A percentile compares a stretch with the other conserved stretches of the same genome.
Conservation (phyloP, 2,329 filamentous ascomycete genomes). For the Cyphellophora attinorum region DNA sequence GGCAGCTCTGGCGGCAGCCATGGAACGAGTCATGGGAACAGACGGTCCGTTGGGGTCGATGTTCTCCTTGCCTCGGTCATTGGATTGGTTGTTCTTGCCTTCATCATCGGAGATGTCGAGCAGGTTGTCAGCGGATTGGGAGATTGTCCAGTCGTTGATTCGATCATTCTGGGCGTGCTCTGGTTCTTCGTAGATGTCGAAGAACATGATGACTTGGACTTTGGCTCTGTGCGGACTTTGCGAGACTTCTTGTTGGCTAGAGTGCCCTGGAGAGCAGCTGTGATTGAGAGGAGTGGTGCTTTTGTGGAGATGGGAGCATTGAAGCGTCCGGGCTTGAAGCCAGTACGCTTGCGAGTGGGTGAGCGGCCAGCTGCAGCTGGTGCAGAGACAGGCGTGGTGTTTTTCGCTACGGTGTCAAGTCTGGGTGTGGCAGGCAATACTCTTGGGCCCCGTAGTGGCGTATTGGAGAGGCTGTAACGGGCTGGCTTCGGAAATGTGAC, state of each 20-base stretch:
- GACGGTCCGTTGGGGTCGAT: constrained; percentile 56
- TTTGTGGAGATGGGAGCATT: constrained; percentile 56
- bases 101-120: constrained; percentile 88
- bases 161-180: constrained; percentile 86
- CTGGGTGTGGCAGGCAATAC: constrained; percentile 13
- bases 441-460: constrained; percentile 16
- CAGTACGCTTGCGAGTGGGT: constrained; percentile 63
- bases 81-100: constrained; percentile 36
- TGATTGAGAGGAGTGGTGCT: constrained; percentile 69
- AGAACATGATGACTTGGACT: constrained; percentile 58
- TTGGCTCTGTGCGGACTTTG: constrained; percentile 41
- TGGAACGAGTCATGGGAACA: constrained; percentile 53
- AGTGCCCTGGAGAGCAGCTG: constrained; percentile 71
- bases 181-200: constrained; percentile 90
- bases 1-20: constrained; percentile 18
- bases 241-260: constrained; percentile 32
- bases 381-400: constrained; percentile 42
- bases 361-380: constrained; percentile 72
- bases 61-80: constrained; percentile 81
- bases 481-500: constrained; percentile 27
- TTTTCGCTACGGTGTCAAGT: constrained; percentile 19
- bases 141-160: constrained; percentile 50
- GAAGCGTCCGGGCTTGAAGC: constrained; percentile 61
- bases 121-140: constrained; percentile 71
- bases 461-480: constrained; percentile 34